Evolutionary conservation across 1,139 yeast genomes (phyloP).

Genomic region (Chernovozyma sophiae-reginae): DNA sequence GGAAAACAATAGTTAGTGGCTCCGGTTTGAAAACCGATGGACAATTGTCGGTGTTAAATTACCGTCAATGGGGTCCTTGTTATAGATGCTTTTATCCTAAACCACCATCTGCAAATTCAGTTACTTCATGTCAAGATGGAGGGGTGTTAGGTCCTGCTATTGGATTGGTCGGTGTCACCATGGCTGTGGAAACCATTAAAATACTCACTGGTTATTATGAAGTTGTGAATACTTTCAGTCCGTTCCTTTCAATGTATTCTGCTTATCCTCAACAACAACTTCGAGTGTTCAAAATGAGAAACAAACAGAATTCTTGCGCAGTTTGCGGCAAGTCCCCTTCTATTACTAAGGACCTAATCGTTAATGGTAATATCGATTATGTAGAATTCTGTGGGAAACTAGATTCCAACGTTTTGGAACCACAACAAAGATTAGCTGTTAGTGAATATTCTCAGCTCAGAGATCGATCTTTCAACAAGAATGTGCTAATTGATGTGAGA

Average conservation of each 20-base stretch:
- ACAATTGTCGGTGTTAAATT: conserved; percentile 75
- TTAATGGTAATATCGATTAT: conserved; percentile 53
- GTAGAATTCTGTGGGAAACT: conserved; percentile 69
- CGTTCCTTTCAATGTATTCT: conserved; percentile 66
- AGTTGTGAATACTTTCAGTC: conserved; percentile 45
- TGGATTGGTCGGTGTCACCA: conserved; percentile 82
- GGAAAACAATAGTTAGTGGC: conserved; percentile 80
- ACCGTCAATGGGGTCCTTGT: conserved; percentile 73
- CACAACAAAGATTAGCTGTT: conserved; percentile 45
- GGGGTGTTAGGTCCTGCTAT: conserved; percentile 97
- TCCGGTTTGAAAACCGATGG: conserved; percentile 93
- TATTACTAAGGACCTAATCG: conserved; percentile 46
- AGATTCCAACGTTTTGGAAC: conserved; percentile 40
- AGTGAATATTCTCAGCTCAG: conserved; percentile 28
- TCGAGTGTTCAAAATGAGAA: conserved; percentile 77
- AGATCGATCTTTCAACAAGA: neutral
- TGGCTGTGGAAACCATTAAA: conserved; percentile 86
- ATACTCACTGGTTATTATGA: conserved; percentile 58
- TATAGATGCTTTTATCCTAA: conserved; percentile 89
- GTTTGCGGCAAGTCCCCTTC: conserved; percentile 58
- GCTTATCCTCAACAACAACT: conserved; percentile 73
- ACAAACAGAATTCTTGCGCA: conserved; percentile 53
- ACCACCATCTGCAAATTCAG: conserved; percentile 84
- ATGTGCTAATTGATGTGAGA: conserved; percentile 68
- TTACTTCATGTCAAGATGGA: conserved; percentile 86